Conservation (phyloP, 441 rosid genomes). For the Macaranga tanarius region DNA sequence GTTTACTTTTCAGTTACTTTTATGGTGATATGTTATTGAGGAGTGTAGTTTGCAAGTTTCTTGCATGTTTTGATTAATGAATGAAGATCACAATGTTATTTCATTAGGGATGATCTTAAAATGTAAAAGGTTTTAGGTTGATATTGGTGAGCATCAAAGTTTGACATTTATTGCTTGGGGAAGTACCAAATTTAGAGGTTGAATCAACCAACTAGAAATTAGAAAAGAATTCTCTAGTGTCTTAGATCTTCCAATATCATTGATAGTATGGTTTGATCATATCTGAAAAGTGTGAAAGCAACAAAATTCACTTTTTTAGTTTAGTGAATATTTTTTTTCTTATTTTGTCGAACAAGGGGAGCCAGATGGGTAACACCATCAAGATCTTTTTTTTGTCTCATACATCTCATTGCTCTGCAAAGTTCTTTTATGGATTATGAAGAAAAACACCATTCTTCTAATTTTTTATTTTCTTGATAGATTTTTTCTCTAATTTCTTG, state of each 20-base stretch:
- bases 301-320: no score
- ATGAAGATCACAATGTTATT: not conserved
- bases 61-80: not conserved
- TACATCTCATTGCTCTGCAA: no score
- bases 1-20: not conserved
- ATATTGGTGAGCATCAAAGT: not conserved
- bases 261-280: not conserved
- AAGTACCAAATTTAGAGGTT: not conserved
- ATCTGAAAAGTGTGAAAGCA: not conserved
- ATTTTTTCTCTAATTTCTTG: no score
- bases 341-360: no score
- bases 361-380: no score
- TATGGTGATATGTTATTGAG: not conserved
- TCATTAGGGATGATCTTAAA: not conserved
- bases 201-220: slow-evolving; percentile 5
- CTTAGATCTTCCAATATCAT: not conserved
- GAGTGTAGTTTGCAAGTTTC: not conserved
- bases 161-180: not conserved
- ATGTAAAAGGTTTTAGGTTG: not conserved
- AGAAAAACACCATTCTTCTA: no score
- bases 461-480: no score
- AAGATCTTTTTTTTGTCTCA: no score
- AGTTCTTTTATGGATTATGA: no score
- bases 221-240: not conserved
- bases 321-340: no score